These are phyloP conservation scores for Dactylellina haptotyla DNA, from an alignment of 2,329 filamentous ascomycete species.

Conservation along the genomic window DNA sequence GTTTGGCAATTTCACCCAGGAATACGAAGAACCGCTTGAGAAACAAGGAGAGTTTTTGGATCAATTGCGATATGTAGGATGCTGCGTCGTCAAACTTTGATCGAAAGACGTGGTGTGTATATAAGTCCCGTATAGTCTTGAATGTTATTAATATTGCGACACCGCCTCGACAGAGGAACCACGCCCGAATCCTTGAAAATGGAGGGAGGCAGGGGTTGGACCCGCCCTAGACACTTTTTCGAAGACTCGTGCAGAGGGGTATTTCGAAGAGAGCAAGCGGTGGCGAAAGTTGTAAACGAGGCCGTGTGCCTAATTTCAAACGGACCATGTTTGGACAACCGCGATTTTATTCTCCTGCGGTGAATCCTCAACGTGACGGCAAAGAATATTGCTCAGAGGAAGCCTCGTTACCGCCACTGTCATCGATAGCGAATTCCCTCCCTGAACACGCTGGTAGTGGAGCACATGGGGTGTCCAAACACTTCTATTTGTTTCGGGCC, in stretches of 20 bases:
- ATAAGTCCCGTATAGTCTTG: conserved; percentile 35
- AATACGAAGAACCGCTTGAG: conserved; percentile 2
- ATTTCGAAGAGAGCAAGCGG: neutral
- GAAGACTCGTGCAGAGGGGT: too few relatives aligned
- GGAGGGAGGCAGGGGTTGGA: conserved; percentile 1
- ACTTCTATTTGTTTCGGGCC: conserved; percentile 26
- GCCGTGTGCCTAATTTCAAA: conserved; percentile 22
- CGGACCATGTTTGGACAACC: conserved; percentile 41
- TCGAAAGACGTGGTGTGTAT: conserved; percentile 28
- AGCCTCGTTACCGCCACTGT: conserved; percentile 1
- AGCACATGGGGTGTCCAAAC: conserved; percentile 19
- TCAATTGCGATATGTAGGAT: conserved; percentile 1
- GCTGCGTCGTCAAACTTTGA: too few relatives aligned
- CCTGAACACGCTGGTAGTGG: conserved; percentile 8
- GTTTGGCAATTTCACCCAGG: conserved; percentile 2
- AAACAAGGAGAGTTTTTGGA: conserved; percentile 2
- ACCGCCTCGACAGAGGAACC: conserved; percentile 15
- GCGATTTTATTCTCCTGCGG: neutral
- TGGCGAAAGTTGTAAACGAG: conserved; percentile 10
- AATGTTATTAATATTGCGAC: conserved; percentile 26
- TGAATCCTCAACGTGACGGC: neutral
- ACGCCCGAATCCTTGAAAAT: conserved; percentile 31
- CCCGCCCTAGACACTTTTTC: neutral
- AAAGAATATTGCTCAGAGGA: neutral
- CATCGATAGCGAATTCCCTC: neutral